Percentiles rank a stretch among this genome's conserved stretches.
phyloP scores from a whole-genome alignment of 768 basidiomycete species.

The Goffeauzyma gilvescens region DNA sequence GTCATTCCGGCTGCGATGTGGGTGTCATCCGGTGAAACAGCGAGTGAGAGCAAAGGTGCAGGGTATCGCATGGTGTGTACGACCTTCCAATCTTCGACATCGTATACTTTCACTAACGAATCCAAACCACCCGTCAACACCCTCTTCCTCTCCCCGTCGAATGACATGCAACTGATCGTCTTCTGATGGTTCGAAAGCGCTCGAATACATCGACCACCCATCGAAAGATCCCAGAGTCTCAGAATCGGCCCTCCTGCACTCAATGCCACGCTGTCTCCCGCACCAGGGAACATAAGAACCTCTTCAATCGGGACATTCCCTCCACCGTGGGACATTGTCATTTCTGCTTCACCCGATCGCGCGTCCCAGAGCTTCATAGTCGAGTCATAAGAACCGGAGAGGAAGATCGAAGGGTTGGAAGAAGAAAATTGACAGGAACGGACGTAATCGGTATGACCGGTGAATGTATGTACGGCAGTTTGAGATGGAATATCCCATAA shows the following conservation, averaged over 20 bases:
- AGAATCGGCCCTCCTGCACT: slow-evolving; percentile 82
- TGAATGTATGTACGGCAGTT: slow-evolving; percentile 55
- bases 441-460: slow-evolving; percentile 83
- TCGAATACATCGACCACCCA: slow-evolving; percentile 64
- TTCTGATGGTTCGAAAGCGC: slow-evolving; percentile 97
- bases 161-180: slow-evolving; percentile 73
- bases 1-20: slow-evolving; percentile 96
- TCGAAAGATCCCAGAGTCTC: slow-evolving; percentile 69
- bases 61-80: slow-evolving; percentile 98
- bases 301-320: slow-evolving; percentile 68
- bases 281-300: slow-evolving; percentile 75
- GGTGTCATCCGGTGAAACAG: slow-evolving; percentile 86
- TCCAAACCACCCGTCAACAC: slow-evolving; percentile 80
- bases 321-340: slow-evolving; percentile 38
- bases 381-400: slow-evolving; percentile 88
- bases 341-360: slow-evolving; percentile 63
- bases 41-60: slow-evolving; percentile 71
- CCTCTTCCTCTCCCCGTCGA: slow-evolving; percentile 54
- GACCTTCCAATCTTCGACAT: slow-evolving; percentile 74
- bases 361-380: slow-evolving; percentile 75
- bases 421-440: slow-evolving; percentile 75
- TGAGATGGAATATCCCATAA: slow-evolving; percentile 92
- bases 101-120: slow-evolving; percentile 98
- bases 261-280: slow-evolving; percentile 50
- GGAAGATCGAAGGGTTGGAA: slow-evolving; percentile 59